phyloP scores from a whole-genome alignment of 2,329 filamentous ascomycete genomes.

The Epichloe elymi region DNA sequence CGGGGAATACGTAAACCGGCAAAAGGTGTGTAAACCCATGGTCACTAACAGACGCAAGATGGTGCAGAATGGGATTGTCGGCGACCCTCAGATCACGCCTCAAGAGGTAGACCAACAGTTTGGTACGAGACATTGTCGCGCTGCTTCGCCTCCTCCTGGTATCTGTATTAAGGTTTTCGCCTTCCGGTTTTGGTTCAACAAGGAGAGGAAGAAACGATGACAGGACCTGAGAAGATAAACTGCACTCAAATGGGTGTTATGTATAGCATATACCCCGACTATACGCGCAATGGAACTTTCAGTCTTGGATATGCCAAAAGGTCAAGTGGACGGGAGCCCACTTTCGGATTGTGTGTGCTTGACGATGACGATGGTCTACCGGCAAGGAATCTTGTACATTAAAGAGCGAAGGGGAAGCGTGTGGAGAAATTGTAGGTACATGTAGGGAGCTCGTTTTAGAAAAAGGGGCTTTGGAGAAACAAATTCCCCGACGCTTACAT shows the following conservation, averaged over 20 bases:
- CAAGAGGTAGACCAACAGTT: conserved; percentile 56
- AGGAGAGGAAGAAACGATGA: not conserved
- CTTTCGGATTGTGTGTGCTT: not conserved
- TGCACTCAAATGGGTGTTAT: not conserved
- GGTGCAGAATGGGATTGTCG: conserved; percentile 63
- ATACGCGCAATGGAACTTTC: not conserved
- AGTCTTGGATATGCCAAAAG: not conserved
- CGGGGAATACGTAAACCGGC: conserved; percentile 55
- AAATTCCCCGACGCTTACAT: not conserved
- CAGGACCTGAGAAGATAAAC: no score
- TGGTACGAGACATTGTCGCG: conserved; percentile 26
- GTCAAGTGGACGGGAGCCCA: not conserved
- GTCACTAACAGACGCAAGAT: conserved; percentile 31
- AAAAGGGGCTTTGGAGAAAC: not conserved
- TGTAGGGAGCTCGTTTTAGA: not conserved
- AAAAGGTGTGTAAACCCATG: conserved; percentile 55
- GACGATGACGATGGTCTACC: not conserved
- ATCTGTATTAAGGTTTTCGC: no score
- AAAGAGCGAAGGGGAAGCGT: not conserved
- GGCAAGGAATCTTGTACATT: not conserved
- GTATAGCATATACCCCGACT: not conserved
- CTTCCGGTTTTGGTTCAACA: no score
- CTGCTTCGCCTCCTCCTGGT: no score
- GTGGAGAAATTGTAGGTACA: not conserved
- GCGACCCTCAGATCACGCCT: conserved; percentile 59